Conservation (phyloP, 176 grass and related monocot species). For the Dendrocalamus sinicus region DNA sequence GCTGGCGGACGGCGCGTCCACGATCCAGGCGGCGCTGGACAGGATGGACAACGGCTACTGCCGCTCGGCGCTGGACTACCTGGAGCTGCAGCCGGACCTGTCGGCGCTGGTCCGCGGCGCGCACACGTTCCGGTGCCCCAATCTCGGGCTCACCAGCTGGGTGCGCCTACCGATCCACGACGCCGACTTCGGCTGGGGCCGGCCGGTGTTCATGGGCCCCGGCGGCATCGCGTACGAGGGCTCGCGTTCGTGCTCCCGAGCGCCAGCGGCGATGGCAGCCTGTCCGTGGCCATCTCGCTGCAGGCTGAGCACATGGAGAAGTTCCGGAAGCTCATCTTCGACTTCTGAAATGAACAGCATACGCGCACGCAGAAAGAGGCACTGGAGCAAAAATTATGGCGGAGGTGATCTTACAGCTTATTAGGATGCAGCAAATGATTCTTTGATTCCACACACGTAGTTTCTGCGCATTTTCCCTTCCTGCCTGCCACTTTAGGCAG, state of each 20-base stretch:
- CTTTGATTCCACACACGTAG: constrained; percentile 48
- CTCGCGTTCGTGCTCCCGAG: constrained; percentile 88
- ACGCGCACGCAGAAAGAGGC: not conserved
- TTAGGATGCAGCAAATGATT: constrained; percentile 49
- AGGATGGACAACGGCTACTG: constrained; percentile 80
- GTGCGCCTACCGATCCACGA: constrained; percentile 88
- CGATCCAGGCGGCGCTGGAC: constrained; percentile 68
- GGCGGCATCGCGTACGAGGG: constrained; percentile 88
- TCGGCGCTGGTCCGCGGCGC: constrained; percentile 78
- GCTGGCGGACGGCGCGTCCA: constrained; percentile 52
- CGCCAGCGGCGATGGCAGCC: constrained; percentile 72
- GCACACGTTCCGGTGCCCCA: constrained; percentile 91
- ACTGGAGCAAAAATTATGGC: not conserved
- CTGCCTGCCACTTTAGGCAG: constrained; percentile 10
- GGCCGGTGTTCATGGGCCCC: constrained; percentile 93
- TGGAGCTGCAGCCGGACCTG: constrained; percentile 85
- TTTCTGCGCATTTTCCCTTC: constrained; percentile 35
- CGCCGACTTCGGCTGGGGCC: constrained; percentile 90
- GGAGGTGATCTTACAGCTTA: constrained; percentile 1
- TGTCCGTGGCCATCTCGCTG: constrained; percentile 89
- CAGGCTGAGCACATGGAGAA: constrained; percentile 91
- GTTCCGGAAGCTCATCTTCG: constrained; percentile 81
- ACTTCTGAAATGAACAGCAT: constrained; percentile 48
- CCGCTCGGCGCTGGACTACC: constrained; percentile 83
- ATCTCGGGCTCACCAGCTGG: constrained; percentile 95